Base-by-base conservation (phyloP, 495 filamentous ascomycete species). In the Glarea lozoyensis region DNA sequence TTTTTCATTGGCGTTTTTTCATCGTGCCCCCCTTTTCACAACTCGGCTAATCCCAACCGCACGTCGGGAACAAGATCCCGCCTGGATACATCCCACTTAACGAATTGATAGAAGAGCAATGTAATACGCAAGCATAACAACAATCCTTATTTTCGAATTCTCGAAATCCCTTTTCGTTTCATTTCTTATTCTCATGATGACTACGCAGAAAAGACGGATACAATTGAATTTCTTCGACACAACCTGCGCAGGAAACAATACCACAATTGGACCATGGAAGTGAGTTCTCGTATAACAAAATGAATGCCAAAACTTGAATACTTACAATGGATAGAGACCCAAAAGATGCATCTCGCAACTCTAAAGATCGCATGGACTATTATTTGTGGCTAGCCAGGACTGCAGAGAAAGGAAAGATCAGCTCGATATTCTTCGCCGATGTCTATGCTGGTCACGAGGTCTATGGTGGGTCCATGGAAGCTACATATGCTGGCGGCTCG, bases 381-480 rank as follows among this genome's bases (percentile, higher is more conserved):
- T 47, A 37, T 12, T 15, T 32, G 13, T 24, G 31, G 25, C 18
- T 47, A 2, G 37, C 44, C 5, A 47, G 36, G 25, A 24, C 41
- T 6, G 37, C 37, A 7, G 44, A 47, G 13, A 41, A 40, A 24
- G 44, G 37, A 9, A 47, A 47, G 22, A 40, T 47, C 18, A 18
- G 25, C 10, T 40, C 25, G 13, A 29, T 47, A 6, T 47, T 47
- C 37, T 37, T 47, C 19, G 37, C 44, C 9, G 44, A 47, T 22
- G 17, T 34, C 1, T 41, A 40, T 20, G 30, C 25, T 25, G n/a
- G 15, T 35, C 37, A 47, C 32, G 37, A 47, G 15, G 37, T 41
- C 17, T 47, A 47, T 27, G 44, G 31, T 23, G 37, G 29, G 5
- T 23, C 22, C n/a, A 21, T n/a, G 15, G 44, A 40, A 34, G 37